Conservation (phyloP, 805 yeast species). For the Tetrapisispora pingtungensis region DNA sequence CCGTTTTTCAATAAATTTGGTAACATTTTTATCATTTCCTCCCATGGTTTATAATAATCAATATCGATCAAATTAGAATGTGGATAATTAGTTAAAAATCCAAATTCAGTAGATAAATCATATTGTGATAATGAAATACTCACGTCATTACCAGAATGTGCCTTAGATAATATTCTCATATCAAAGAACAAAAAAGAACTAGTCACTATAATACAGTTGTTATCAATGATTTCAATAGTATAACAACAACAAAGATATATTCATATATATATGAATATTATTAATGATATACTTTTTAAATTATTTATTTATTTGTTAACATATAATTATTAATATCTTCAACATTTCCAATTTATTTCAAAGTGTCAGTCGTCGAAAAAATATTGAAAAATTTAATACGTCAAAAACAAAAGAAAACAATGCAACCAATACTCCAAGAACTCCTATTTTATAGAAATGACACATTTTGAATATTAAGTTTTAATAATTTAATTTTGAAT, state of each 20-base stretch:
- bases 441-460: neutral
- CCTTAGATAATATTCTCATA: too few relatives aligned
- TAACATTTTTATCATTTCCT: constrained; percentile 47
- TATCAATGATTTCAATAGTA: too few relatives aligned
- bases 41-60: constrained; percentile 70
- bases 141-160: neutral
- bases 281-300: too few relatives aligned
- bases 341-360: neutral
- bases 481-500: too few relatives aligned
- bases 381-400: neutral
- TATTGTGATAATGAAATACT: constrained; percentile 52
- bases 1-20: constrained; percentile 59
- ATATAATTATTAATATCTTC: neutral
- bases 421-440: neutral
- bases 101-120: constrained; percentile 59
- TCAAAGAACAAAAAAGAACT: too few relatives aligned
- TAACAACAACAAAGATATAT: too few relatives aligned
- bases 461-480: too few relatives aligned
- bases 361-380: neutral
- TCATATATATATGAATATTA: too few relatives aligned
- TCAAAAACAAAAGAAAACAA: too few relatives aligned
- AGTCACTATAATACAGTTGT: too few relatives aligned
- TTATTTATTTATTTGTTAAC: too few relatives aligned
- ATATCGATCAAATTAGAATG: constrained; percentile 56
- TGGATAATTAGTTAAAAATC: constrained; percentile 63